A percentile compares a stretch with the other conserved stretches of the same genome.
Evolutionary conservation across 768 basidiomycete species (phyloP).

Genomic region (Mycena polygramma): DNA sequence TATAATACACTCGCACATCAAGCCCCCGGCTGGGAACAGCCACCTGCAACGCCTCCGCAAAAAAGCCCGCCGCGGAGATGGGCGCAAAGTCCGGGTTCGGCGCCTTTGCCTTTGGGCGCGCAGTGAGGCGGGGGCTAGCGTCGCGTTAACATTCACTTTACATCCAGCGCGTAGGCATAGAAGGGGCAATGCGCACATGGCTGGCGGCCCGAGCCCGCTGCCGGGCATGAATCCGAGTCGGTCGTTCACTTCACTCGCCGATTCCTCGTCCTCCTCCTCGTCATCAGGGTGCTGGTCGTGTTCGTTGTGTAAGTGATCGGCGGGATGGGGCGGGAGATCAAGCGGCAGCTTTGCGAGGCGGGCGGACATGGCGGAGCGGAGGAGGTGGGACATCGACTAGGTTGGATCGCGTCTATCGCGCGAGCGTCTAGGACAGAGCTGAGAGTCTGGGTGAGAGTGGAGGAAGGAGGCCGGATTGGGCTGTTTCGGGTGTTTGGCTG

Average conservation of each 20-base stretch:
- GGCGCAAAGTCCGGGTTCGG: slow-evolving; percentile 80
- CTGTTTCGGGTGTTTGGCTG: too few relatives aligned
- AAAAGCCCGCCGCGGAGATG: slow-evolving; percentile 83
- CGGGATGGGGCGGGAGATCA: slow-evolving; percentile 56
- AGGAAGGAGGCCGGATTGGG: too few relatives aligned
- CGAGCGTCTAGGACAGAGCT: too few relatives aligned
- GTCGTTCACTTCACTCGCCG: slow-evolving; percentile 64
- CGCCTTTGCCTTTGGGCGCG: slow-evolving; percentile 48
- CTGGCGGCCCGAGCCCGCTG: slow-evolving; percentile 71
- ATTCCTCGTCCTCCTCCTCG: slow-evolving; percentile 62
- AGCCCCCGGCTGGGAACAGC: slow-evolving; percentile 70
- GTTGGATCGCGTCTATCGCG: too few relatives aligned
- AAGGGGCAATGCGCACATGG: slow-evolving; percentile 66
- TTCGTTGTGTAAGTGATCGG: too few relatives aligned
- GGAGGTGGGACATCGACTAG: slow-evolving; percentile 72
- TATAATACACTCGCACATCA: slow-evolving; percentile 87
- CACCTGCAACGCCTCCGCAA: slow-evolving; percentile 85
- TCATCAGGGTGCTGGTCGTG: too few relatives aligned
- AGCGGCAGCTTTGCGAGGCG: slow-evolving; percentile 81
- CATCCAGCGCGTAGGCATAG: too few relatives aligned
- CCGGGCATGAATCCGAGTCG: slow-evolving; percentile 72
- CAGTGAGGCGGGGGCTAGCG: slow-evolving; percentile 11
- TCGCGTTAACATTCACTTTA: too few relatives aligned
- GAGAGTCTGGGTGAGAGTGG: too few relatives aligned
- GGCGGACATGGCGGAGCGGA: slow-evolving; percentile 83